Evolutionary conservation across 805 yeast genomes (phyloP).

Genomic region (Metschnikowia corniflorae): DNA sequence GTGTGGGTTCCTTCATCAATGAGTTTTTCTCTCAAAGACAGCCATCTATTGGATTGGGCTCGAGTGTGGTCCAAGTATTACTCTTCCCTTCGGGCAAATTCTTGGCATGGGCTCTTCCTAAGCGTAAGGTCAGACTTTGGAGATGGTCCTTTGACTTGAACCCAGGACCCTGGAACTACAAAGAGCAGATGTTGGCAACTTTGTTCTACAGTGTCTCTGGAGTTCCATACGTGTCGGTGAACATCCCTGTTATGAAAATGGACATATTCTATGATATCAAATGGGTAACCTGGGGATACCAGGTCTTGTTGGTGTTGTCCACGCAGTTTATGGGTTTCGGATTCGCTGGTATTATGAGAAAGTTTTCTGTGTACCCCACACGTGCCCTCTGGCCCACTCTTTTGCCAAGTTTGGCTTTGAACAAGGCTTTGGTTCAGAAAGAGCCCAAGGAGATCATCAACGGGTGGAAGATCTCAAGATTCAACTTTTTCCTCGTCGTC

Average conservation of each 20-base stretch:
- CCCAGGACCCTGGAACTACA: conserved; percentile 60
- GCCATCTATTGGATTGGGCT: conserved; percentile 50
- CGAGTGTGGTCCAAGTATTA: conserved; percentile 55
- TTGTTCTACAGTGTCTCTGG: conserved; percentile 49
- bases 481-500: conserved; percentile 4
- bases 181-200: conserved; percentile 57
- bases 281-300: conserved; percentile 53
- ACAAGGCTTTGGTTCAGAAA: conserved; percentile 53
- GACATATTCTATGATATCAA: conserved; percentile 50
- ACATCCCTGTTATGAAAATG: conserved; percentile 45
- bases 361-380: conserved; percentile 59
- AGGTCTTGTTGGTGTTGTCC: conserved; percentile 48
- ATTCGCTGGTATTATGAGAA: conserved; percentile 59
- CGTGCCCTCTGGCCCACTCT: conserved; percentile 71
- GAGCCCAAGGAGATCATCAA: conserved; percentile 51
- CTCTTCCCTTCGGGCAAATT: conserved; percentile 57
- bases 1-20: conserved; percentile 58
- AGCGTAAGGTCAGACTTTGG: conserved; percentile 33
- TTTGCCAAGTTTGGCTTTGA: conserved; percentile 56
- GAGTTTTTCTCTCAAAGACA: conserved; percentile 54
- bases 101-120: conserved; percentile 40
- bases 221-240: conserved; percentile 57
- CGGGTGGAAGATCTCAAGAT: conserved; percentile 52
- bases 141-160: conserved; percentile 49
- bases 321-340: conserved; percentile 68